phyloP scores from a whole-genome alignment of 345 rosid genomes.

The Aethionema arabicum region DNA sequence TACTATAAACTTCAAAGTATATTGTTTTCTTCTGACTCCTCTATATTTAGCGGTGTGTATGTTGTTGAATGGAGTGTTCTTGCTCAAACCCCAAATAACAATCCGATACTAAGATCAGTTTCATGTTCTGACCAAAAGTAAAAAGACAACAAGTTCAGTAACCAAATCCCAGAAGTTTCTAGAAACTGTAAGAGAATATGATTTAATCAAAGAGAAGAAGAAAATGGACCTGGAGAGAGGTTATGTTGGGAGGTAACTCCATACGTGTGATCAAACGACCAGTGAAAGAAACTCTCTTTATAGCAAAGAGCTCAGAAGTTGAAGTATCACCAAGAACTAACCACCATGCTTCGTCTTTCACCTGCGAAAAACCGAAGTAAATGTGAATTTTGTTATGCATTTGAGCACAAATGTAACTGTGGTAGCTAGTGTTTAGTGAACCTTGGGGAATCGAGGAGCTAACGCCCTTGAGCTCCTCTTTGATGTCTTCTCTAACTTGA shows the following conservation, averaged over 20 bases:
- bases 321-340: conserved; percentile 71
- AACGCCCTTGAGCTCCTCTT: conserved; percentile 77
- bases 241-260: conserved; percentile 61
- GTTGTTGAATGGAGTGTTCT: conserved; percentile 65
- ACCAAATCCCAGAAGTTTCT: neutral
- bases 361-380: conserved; percentile 41
- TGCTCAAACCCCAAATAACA: conserved; percentile 89
- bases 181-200: neutral
- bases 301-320: conserved; percentile 69
- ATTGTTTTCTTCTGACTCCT: conserved; percentile 1
- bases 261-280: conserved; percentile 62
- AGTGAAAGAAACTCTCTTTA: conserved; percentile 86
- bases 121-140: conserved; percentile 55
- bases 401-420: conserved; percentile 11
- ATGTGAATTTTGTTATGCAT: conserved; percentile 19
- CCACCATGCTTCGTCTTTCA: conserved; percentile 99
- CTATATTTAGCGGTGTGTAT: conserved; percentile 35
- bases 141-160: conserved; percentile 1
- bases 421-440: conserved; percentile 23
- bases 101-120: conserved; percentile 76
- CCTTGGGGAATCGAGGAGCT: conserved; percentile 90
- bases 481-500: conserved; percentile 68
- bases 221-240: conserved; percentile 54
- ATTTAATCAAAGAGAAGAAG: neutral
- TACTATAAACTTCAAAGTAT: neutral